A percentile compares a stretch with the other conserved stretches of the same genome.
These are phyloP conservation scores for Pleurotus cornucopiae DNA, from an alignment of 768 basidiomycete species.

Conservation along the genomic window DNA sequence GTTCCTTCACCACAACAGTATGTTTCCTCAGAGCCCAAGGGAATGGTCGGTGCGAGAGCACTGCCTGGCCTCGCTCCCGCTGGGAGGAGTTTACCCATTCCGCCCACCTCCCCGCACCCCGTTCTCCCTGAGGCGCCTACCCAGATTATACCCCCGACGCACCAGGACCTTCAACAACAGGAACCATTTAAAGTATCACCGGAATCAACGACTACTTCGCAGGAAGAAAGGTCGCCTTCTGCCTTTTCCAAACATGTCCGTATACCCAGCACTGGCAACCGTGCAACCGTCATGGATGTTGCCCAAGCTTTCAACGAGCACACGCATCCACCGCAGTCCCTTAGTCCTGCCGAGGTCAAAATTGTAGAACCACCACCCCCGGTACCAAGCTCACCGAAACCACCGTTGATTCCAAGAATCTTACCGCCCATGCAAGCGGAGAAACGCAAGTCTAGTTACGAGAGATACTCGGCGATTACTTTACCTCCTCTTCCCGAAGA, in stretches of 20 bases:
- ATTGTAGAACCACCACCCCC: constrained; percentile 12
- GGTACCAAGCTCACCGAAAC: constrained; percentile 16
- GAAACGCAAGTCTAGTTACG: constrained; percentile 63
- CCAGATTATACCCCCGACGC: background rate
- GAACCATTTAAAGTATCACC: background rate
- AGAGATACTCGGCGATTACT: constrained; percentile 57
- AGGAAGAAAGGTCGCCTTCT: constrained; percentile 20
- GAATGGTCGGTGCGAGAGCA: constrained; percentile 33
- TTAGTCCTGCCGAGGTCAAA: constrained; percentile 7
- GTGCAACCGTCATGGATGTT: constrained; percentile 77
- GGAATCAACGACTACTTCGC: constrained; percentile 8
- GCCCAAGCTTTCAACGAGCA: constrained; percentile 49
- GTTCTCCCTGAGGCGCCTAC: constrained; percentile 3
- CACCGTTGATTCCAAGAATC: constrained; percentile 8
- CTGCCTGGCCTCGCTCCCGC: constrained; percentile 34
- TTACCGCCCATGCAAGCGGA: constrained; percentile 34
- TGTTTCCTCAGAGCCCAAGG: constrained; percentile 13
- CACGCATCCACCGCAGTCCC: background rate
- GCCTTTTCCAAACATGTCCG: constrained; percentile 44
- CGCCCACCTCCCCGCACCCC: background rate
- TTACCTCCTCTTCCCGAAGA: constrained; percentile 70
- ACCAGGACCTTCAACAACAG: background rate
- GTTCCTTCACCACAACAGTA: background rate
- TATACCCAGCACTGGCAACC: constrained; percentile 63
- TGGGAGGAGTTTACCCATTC: background rate